Conservation (phyloP, 176 grass and related monocot genomes). For the Neostapfia colusana region DNA sequence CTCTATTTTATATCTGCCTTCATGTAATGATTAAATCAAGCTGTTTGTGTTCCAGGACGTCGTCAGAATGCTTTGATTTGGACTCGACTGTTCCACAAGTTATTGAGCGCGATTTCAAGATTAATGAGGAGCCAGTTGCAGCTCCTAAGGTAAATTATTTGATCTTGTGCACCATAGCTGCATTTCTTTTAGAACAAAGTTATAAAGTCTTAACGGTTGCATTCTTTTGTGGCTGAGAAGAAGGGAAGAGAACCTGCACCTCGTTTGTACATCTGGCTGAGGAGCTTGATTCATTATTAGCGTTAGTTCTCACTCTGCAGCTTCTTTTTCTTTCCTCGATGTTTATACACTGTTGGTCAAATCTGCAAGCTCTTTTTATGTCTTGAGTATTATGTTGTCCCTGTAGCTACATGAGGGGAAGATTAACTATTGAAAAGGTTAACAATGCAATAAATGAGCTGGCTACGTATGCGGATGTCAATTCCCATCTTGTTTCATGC, state of each 20-base stretch:
- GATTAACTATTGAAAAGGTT: slow-evolving; percentile 83
- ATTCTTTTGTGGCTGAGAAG: slow-evolving; percentile 58
- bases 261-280: slow-evolving; percentile 69
- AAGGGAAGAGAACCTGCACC: slow-evolving; percentile 69
- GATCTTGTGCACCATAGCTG: slow-evolving; percentile 8
- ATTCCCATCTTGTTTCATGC: slow-evolving; percentile 80
- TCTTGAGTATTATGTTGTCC: slow-evolving; percentile 13
- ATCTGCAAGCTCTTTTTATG: neutral
- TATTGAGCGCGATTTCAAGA: slow-evolving; percentile 36
- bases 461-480: slow-evolving; percentile 75
- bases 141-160: slow-evolving; percentile 76
- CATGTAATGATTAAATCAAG: slow-evolving; percentile 27
- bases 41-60: slow-evolving; percentile 40
- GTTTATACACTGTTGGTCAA: neutral
- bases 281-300: slow-evolving; percentile 81
- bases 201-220: slow-evolving; percentile 20
- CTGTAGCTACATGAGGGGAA: slow-evolving; percentile 89
- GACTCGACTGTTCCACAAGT: slow-evolving; percentile 47
- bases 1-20: slow-evolving; percentile 23
- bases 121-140: slow-evolving; percentile 73
- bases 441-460: slow-evolving; percentile 94
- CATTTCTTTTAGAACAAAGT: slow-evolving; percentile 8
- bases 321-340: slow-evolving; percentile 14
- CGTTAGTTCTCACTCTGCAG: slow-evolving; percentile 55
- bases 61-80: slow-evolving; percentile 40